These are phyloP conservation scores for Tricholoma sp. DNA, from an alignment of 768 basidiomycete species.

Conservation along the genomic window DNA sequence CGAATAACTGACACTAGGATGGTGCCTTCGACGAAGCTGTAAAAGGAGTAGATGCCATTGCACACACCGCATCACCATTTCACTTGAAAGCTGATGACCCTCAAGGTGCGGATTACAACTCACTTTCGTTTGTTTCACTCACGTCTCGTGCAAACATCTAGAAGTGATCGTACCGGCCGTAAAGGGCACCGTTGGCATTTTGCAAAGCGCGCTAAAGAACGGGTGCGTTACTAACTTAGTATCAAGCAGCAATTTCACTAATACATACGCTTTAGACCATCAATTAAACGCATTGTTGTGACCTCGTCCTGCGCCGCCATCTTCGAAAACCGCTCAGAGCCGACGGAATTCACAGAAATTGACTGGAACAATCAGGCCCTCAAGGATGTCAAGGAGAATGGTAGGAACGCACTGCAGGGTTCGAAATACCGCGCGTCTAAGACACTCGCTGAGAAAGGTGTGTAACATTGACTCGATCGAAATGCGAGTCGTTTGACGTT, in stretches of 20 bases:
- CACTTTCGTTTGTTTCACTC: not conserved
- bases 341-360: conserved; percentile 36
- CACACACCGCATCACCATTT: conserved; percentile 59
- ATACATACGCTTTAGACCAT: conserved; percentile 25
- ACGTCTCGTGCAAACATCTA: conserved; percentile 14
- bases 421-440: conserved; percentile 59
- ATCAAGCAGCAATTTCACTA: not conserved
- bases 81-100: conserved; percentile 38
- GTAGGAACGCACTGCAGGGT: conserved; percentile 33
- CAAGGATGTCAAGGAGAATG: conserved; percentile 41
- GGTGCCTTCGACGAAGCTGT: conserved; percentile 70
- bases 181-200: conserved; percentile 58
- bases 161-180: conserved; percentile 70
- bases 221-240: conserved; percentile 27
- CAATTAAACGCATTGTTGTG: conserved; percentile 63
- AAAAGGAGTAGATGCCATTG: conserved; percentile 59
- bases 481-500: not conserved
- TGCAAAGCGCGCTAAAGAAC: conserved; percentile 53
- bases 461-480: not conserved
- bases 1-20: not conserved
- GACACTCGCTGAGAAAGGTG: conserved; percentile 57
- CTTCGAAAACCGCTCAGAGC: conserved; percentile 19
- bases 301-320: conserved; percentile 59
- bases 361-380: conserved; percentile 59
- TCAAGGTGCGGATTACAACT: conserved; percentile 7